These are phyloP conservation scores for Ogataea parapolymorpha DNA, from an alignment of 805 yeast species.

Conservation along the genomic window DNA sequence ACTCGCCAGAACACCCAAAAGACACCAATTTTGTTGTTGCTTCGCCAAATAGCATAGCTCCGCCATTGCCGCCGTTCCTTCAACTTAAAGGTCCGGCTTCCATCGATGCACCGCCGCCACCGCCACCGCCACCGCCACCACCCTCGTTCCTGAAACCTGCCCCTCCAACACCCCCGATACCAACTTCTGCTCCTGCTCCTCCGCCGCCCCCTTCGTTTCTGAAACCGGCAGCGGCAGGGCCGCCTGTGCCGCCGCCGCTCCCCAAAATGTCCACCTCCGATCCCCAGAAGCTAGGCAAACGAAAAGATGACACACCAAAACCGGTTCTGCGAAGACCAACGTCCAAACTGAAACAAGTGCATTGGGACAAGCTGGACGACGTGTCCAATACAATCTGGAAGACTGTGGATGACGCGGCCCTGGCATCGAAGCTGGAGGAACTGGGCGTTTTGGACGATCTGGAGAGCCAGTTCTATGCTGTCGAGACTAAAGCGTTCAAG, in stretches of 20 bases:
- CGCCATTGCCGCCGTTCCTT: slow-evolving; percentile 1
- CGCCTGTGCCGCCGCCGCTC: slow-evolving; percentile 18
- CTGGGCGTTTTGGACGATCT: slow-evolving; percentile 66
- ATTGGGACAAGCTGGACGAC: slow-evolving; percentile 73
- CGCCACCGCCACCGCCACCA: slow-evolving; percentile 14
- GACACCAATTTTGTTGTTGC: too few relatives aligned
- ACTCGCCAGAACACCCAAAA: background rate
- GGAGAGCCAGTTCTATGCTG: slow-evolving; percentile 53
- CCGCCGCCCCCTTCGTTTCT: slow-evolving; percentile 22
- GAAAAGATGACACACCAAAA: background rate
- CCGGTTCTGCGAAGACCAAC: slow-evolving; percentile 19
- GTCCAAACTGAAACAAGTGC: slow-evolving; percentile 66
- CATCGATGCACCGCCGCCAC: slow-evolving; percentile 16
- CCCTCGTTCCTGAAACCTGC: background rate
- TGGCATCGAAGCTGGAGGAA: slow-evolving; percentile 48
- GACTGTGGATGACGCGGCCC: slow-evolving; percentile 37
- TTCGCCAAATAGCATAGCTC: background rate
- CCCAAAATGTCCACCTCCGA: slow-evolving; percentile 5
- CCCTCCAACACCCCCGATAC: background rate
- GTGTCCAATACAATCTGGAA: slow-evolving; percentile 66
- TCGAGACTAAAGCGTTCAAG: slow-evolving; percentile 27
- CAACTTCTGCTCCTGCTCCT: slow-evolving; percentile 13
- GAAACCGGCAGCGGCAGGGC: background rate
- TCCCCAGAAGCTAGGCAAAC: background rate
- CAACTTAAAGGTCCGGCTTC: slow-evolving; percentile 17